Evolutionary conservation across 1,284 basidiomycete genomes (phyloP), one percentile per base, ranked within the genome.

Genomic region (Somion occarium): DNA sequence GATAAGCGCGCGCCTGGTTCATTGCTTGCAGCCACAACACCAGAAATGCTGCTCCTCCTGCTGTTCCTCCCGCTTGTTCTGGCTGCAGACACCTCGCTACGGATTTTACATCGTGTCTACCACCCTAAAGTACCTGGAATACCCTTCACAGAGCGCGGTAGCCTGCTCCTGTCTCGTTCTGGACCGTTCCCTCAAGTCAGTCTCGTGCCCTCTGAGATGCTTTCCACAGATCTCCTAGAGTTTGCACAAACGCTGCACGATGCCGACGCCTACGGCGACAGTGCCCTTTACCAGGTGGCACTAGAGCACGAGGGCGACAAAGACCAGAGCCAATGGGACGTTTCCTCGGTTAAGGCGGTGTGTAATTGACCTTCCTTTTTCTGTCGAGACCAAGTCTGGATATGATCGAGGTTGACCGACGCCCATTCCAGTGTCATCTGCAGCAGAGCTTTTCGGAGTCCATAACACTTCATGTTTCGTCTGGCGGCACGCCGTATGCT

Each of bases 341-440:
- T 84, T 46, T 84, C 85, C 1, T 82, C 86, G 34, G 84, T 88
- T 44, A 85, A 85, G 70, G 75, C 80, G 49, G 88, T 90, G 60
- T 61, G 87, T 78, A 46, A 49, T 49, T 34, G 30, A 34, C 30
- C 30, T 49, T 50, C 19, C 22, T 58, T 47, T 49, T 49, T 45
- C 27, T 49, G 7, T 23, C 42, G 9, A 23, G 42, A n/a, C 19
- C 50, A 46, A 39, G 43, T 53, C 24, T 55, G 53, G 44, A 30
- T 45, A 51, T 44, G 52, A 44, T 37, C 44, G 18, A 53, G 55
- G 43, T 46, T 52, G 48, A 52, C 47, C 44, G 24, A 48, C 38
- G 51, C 38, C 49, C 46, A 45, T 53, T 50, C 53, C 38, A 79
- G 88, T 91, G 88, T 64, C 79, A 88, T 64, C 69, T 90, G 13